Conservation (phyloP, 305 asterid species). For the Fraxinus latifolia region DNA sequence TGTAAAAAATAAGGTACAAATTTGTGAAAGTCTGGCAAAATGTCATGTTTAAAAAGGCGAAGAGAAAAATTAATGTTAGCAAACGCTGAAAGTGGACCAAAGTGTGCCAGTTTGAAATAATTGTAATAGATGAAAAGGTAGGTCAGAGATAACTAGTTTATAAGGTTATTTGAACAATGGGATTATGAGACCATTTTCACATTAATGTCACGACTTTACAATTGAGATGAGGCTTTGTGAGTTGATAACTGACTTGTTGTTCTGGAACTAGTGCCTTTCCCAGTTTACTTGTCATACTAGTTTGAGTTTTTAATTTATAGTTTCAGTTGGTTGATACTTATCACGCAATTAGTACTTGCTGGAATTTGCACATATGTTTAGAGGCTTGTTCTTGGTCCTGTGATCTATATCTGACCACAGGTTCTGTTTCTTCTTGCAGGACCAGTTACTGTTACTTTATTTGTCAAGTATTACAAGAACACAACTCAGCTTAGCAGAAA, state of each 20-base stretch:
- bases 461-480: constrained; percentile 93
- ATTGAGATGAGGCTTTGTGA: not conserved
- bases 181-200: not conserved
- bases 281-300: not conserved
- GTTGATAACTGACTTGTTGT: not conserved
- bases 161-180: not conserved
- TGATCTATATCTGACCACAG: not conserved
- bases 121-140: not conserved
- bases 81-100: not conserved
- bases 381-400: not conserved
- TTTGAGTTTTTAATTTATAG: not conserved
- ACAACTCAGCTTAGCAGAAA: constrained; percentile 85
- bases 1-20: not conserved
- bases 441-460: constrained; percentile 71
- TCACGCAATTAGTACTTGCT: not conserved
- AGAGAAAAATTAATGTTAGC: not conserved
- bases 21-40: not conserved
- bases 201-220: not conserved
- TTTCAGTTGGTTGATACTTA: not conserved
- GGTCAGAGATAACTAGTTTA: not conserved
- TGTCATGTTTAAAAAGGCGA: not conserved
- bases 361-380: not conserved
- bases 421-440: constrained; percentile 40
- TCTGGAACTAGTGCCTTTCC: not conserved
- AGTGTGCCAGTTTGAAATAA: not conserved